These are phyloP conservation scores for Tuctoria greenei DNA, from an alignment of 176 grass and related monocot species.

Conservation along the genomic window DNA sequence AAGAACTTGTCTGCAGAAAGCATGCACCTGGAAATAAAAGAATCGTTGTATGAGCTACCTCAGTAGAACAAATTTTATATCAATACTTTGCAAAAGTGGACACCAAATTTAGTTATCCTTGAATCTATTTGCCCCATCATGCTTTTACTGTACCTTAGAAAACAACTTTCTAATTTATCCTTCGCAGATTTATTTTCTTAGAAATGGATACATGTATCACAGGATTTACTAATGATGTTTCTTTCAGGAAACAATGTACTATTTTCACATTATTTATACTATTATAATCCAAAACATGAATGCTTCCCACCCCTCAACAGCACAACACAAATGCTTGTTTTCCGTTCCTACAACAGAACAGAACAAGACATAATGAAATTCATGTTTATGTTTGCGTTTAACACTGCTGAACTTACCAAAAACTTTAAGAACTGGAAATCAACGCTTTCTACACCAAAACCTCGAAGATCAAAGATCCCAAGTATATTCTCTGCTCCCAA, in stretches of 20 bases:
- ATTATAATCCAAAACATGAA: not conserved
- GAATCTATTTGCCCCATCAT: not conserved
- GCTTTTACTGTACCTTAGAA: not conserved
- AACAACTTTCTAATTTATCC: not conserved
- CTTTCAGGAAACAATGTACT: not conserved
- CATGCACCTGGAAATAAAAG: not conserved
- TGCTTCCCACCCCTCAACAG: not conserved
- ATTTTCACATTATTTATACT: not conserved
- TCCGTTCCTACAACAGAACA: not conserved
- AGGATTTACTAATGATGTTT: not conserved
- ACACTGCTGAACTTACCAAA: conserved; percentile 52
- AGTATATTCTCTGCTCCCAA: conserved; percentile 70
- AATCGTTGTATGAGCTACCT: not conserved
- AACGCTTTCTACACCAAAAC: conserved; percentile 66
- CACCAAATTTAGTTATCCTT: not conserved
- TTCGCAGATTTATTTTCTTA: not conserved
- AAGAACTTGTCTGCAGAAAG: not conserved
- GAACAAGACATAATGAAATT: not conserved
- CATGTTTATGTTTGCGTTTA: not conserved
- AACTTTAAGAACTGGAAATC: conserved; percentile 83
- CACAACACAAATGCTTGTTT: not conserved
- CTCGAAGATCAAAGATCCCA: conserved; percentile 75
- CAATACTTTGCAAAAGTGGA: not conserved
- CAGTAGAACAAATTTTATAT: not conserved
- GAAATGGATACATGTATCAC: not conserved